Conservation (phyloP, 2,329 filamentous ascomycete species). For the Aphanoascus verrucosus region DNA sequence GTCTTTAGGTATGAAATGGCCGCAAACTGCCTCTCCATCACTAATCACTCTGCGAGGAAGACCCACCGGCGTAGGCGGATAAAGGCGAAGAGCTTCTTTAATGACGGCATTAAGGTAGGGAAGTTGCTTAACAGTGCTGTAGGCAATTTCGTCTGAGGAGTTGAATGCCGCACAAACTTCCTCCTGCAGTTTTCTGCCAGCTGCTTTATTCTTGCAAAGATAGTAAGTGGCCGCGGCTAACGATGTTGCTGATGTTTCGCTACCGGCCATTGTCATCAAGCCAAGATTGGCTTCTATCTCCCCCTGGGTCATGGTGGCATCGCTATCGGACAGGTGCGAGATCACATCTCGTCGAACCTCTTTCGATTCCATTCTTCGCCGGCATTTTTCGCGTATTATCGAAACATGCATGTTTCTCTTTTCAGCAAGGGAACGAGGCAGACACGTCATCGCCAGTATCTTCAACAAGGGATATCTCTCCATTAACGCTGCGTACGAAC, state of each 20-base stretch:
- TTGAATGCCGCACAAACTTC: slow-evolving; percentile 10
- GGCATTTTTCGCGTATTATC: slow-evolving; percentile 5
- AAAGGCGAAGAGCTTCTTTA: slow-evolving; percentile 19
- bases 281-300: slow-evolving; percentile 33
- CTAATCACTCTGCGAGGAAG: slow-evolving; percentile 5
- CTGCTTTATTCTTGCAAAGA: slow-evolving; percentile 23
- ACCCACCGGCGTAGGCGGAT: slow-evolving; percentile 17
- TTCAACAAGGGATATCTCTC: background rate
- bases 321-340: background rate
- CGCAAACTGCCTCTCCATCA: slow-evolving; percentile 14
- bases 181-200: slow-evolving; percentile 4
- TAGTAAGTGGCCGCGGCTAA: slow-evolving; percentile 31
- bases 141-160: slow-evolving; percentile 9
- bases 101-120: slow-evolving; percentile 18
- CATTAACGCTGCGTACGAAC: slow-evolving; percentile 19
- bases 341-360: background rate
- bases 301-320: background rate
- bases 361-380: background rate
- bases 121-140: slow-evolving; percentile 9
- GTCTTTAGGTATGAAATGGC: slow-evolving; percentile 15
- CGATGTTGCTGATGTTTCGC: slow-evolving; percentile 37
- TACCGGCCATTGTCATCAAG: slow-evolving; percentile 35
- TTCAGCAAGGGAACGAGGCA: no score
- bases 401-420: background rate
- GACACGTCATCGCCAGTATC: background rate